phyloP scores from a whole-genome alignment of 495 filamentous ascomycete species.

The Geoglossum glabrum region DNA sequence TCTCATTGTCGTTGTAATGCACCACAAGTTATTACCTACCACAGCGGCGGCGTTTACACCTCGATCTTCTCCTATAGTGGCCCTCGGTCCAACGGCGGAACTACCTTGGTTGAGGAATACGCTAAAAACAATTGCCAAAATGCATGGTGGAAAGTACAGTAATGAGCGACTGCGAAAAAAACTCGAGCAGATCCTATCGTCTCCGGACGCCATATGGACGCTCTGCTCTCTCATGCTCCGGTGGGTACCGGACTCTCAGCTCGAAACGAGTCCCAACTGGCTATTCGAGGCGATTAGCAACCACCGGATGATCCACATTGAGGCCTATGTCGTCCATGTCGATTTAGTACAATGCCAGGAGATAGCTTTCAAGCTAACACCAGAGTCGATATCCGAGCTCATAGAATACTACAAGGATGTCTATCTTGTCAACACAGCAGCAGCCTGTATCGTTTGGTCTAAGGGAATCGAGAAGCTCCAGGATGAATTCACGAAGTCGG shows the following conservation, averaged over 20 bases:
- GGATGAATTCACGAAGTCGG: too few relatives aligned
- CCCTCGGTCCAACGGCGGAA: slow-evolving; percentile 81
- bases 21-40: slow-evolving; percentile 43
- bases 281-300: slow-evolving; percentile 81
- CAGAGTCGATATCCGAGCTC: background rate
- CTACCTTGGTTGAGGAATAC: slow-evolving; percentile 80
- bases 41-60: slow-evolving; percentile 93
- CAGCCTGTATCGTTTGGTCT: too few relatives aligned
- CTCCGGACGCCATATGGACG: slow-evolving; percentile 82
- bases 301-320: slow-evolving; percentile 82
- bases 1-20: background rate
- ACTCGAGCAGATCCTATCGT: slow-evolving; percentile 86
- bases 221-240: slow-evolving; percentile 81
- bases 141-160: slow-evolving; percentile 84
- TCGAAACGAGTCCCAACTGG: slow-evolving; percentile 66
- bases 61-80: slow-evolving; percentile 81
- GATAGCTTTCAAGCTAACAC: slow-evolving; percentile 92
- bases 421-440: too few relatives aligned
- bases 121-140: slow-evolving; percentile 86
- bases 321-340: slow-evolving; percentile 95
- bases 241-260: slow-evolving; percentile 72
- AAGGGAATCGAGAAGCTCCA: too few relatives aligned
- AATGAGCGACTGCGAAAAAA: slow-evolving; percentile 85
- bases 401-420: too few relatives aligned
- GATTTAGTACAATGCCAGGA: slow-evolving; percentile 96